Conservation (phyloP, 192 early-diverging fungal species). For the Gigaspora rosea region DNA sequence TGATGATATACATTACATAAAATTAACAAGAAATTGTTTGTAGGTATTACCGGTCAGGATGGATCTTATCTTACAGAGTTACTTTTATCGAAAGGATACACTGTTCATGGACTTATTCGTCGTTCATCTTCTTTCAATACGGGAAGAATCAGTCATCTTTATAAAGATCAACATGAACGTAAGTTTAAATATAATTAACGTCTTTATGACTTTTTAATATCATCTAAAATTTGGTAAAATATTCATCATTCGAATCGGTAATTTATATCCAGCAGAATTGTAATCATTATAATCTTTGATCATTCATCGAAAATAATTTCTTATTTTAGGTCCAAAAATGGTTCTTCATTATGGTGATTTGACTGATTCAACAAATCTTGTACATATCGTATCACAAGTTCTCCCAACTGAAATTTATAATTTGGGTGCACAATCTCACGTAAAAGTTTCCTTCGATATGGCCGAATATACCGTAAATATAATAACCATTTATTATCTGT, state of each 20-base stretch:
- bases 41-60: conserved; percentile 83
- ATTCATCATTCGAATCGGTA: no score
- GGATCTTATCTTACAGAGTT: conserved; percentile 78
- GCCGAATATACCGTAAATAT: conserved; percentile 65
- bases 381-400: conserved; percentile 71
- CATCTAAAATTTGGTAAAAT: background rate
- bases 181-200: conserved; percentile 33
- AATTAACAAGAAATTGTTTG: background rate
- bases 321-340: conserved; percentile 56
- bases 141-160: conserved; percentile 77
- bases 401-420: conserved; percentile 80
- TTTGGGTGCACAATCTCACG: conserved; percentile 75
- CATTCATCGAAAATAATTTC: background rate
- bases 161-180: conserved; percentile 71
- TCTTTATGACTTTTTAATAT: background rate
- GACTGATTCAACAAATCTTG: conserved; percentile 76
- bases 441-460: conserved; percentile 76
- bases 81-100: conserved; percentile 72
- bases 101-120: conserved; percentile 79
- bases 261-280: background rate
- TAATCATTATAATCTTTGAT: background rate
- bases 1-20: background rate
- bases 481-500: background rate
- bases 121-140: conserved; percentile 87
- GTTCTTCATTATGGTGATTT: conserved; percentile 80